Base-by-base conservation (phyloP, 495 filamentous ascomycete genomes). In the Talaromyces trachyspermus region DNA sequence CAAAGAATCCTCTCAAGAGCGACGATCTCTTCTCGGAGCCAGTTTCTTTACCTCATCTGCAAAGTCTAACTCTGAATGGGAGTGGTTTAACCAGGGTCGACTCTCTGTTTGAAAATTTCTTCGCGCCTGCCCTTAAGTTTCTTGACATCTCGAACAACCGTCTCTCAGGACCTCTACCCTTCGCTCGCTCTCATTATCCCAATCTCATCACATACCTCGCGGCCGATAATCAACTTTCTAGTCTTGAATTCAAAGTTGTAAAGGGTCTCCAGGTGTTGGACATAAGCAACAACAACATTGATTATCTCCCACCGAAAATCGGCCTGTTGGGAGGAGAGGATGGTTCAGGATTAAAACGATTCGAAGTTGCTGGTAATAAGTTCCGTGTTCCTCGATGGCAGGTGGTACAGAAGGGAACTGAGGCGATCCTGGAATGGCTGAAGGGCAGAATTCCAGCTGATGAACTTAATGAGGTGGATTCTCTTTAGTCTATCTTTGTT, bases 311-410 rank as follows among this genome's bases (percentile, higher is more conserved):
- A 39, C 84, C 89, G 1, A 76, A 79, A 12, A 71, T 97, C 10
- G 90, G 91, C 2, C 61, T 95, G 26, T 61, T 90, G 14, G 77
- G 74, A n/a, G 71, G 80, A 32, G 66, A 63, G 42, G 71, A 77
- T 42, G 74, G 77, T 6, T 62, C 58, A 11, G 61, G 57, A 20
- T 46, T 83, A 52, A 69, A 66, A 49, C 66, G 68, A 18, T 64
- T 83, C 12, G 78, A 88, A 37, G 82, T 95, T 14, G 80, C 77
- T 17, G 87, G 87, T 7, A 95, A 95, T 60, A 73, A 72, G 22
- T 95, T 95, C 61, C 67, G 85, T 15, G 90, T 95, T 35, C 91
- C 91, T n/a, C 74, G 85, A 32, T 89, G 83, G 75, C 87, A 85
- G 44, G 75, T 95, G 11, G 66, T 97, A 47, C 86, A 89, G 46